phyloP scores from a whole-genome alignment of 768 basidiomycete genomes.

The Mycena polygramma region DNA sequence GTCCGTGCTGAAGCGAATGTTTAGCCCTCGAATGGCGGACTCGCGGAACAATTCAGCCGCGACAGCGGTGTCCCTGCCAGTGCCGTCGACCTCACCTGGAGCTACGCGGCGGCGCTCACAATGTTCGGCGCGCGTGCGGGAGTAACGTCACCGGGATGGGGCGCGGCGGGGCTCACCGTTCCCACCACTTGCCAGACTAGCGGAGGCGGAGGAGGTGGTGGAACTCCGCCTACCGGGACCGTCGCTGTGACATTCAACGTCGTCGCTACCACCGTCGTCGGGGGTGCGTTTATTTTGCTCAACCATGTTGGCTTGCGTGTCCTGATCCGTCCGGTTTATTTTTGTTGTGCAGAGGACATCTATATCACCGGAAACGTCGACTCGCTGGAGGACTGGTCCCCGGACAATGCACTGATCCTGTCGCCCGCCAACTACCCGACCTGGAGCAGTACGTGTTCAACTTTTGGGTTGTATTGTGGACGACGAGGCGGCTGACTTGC shows the following conservation, averaged over 20 bases:
- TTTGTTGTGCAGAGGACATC: slow-evolving; percentile 67
- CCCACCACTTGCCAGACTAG: slow-evolving; percentile 58
- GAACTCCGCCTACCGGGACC: slow-evolving; percentile 36
- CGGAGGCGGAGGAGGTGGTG: slow-evolving; percentile 38
- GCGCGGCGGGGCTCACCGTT: slow-evolving; percentile 67
- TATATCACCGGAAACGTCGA: slow-evolving; percentile 73
- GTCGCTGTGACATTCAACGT: slow-evolving; percentile 67
- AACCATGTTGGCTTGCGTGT: neutral
- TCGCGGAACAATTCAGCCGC: slow-evolving; percentile 75
- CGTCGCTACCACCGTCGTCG: slow-evolving; percentile 68
- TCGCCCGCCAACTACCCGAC: slow-evolving; percentile 70
- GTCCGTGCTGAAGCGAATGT: neutral
- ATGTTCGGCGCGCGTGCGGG: slow-evolving; percentile 67
- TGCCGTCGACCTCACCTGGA: slow-evolving; percentile 82
- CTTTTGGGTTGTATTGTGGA: neutral
- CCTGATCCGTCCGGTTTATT: neutral
- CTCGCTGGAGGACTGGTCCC: slow-evolving; percentile 72
- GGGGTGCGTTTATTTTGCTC: slow-evolving; percentile 57
- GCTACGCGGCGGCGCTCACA: slow-evolving; percentile 78
- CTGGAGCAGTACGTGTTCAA: slow-evolving; percentile 71
- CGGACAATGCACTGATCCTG: slow-evolving; percentile 67
- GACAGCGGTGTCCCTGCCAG: slow-evolving; percentile 65
- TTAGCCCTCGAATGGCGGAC: slow-evolving; percentile 64
- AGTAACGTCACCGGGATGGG: slow-evolving; percentile 68
- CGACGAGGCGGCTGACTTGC: neutral